Conservation (phyloP, 2,329 filamentous ascomycete species). For the Laburnicola sp. region DNA sequence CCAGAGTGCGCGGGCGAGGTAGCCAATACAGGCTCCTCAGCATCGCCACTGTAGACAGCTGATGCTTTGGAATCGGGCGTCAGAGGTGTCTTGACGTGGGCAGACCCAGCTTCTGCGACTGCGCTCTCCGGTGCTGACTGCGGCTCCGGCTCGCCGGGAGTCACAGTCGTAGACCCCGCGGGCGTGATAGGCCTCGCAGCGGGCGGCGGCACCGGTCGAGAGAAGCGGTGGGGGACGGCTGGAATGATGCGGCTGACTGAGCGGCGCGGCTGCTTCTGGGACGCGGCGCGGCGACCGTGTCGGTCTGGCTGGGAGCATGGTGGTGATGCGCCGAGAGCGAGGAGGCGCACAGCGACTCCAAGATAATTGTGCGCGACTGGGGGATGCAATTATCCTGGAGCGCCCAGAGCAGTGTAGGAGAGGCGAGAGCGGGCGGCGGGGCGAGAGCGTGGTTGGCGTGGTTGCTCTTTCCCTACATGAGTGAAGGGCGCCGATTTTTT, state of each 20-base stretch:
- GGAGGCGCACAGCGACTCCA: constrained; percentile 44
- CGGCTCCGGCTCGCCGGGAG: constrained; percentile 19
- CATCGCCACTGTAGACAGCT: constrained; percentile 15
- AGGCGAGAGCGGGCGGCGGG: constrained; percentile 15
- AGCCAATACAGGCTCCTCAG: constrained; percentile 14
- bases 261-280: constrained; percentile 33
- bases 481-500: too few relatives aligned
- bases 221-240: constrained; percentile 43
- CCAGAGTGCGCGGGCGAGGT: constrained; percentile 21
- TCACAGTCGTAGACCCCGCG: constrained; percentile 27
- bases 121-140: constrained; percentile 18
- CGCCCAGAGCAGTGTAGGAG: constrained; percentile 30
- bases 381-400: constrained; percentile 49
- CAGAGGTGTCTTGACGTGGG: constrained; percentile 22
- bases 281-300: constrained; percentile 20
- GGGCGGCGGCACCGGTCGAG: constrained; percentile 31
- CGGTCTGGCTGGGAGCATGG: constrained; percentile 34
- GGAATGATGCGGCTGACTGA: constrained; percentile 41
- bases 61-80: constrained; percentile 37
- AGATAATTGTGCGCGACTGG: constrained; percentile 43
- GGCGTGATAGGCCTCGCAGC: constrained; percentile 33
- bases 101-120: constrained; percentile 16
- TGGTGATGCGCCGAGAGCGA: constrained; percentile 19
- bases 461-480: constrained; percentile 6
- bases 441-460: constrained; percentile 20